Evolutionary conservation across 257 asterid species (phyloP).

Genomic region (Eucommia ulmoides): DNA sequence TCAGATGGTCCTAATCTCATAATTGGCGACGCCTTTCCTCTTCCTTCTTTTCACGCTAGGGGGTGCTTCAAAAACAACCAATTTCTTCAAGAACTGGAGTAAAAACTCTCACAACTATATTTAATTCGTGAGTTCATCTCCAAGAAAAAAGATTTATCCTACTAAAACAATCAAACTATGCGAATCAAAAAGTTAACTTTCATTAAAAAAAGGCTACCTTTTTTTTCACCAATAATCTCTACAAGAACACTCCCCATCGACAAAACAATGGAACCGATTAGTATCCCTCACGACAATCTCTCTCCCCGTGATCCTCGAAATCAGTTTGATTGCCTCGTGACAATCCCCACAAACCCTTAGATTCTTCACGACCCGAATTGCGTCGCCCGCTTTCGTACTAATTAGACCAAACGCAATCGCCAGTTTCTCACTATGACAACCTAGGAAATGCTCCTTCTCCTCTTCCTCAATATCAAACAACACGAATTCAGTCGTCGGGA

Average conservation of each 20-base stretch:
- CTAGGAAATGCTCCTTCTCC: neutral
- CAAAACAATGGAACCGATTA: conserved; percentile 1
- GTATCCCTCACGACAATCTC: conserved; percentile 1
- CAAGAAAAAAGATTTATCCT: too few relatives aligned
- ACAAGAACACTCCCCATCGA: conserved; percentile 1
- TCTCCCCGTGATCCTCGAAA: neutral
- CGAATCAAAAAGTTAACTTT: too few relatives aligned
- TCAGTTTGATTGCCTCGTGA: neutral
- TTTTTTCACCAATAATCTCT: neutral
- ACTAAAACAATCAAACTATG: too few relatives aligned
- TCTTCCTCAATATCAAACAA: conserved; percentile 1
- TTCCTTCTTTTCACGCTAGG: too few relatives aligned
- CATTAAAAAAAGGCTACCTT: too few relatives aligned
- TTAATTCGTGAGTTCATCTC: too few relatives aligned
- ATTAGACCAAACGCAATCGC: conserved; percentile 2
- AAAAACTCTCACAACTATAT: too few relatives aligned
- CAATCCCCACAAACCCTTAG: conserved; percentile 1
- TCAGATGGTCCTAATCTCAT: too few relatives aligned
- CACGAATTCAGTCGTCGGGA: neutral
- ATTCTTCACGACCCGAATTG: neutral
- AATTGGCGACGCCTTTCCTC: too few relatives aligned
- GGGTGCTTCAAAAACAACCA: too few relatives aligned
- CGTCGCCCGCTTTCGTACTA: neutral
- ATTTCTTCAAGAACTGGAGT: too few relatives aligned
- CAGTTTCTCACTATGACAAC: conserved; percentile 2